These are phyloP conservation scores for Phytophthora fragariaefolia DNA, from an alignment of 352 stramenopile species.

Conservation along the genomic window DNA sequence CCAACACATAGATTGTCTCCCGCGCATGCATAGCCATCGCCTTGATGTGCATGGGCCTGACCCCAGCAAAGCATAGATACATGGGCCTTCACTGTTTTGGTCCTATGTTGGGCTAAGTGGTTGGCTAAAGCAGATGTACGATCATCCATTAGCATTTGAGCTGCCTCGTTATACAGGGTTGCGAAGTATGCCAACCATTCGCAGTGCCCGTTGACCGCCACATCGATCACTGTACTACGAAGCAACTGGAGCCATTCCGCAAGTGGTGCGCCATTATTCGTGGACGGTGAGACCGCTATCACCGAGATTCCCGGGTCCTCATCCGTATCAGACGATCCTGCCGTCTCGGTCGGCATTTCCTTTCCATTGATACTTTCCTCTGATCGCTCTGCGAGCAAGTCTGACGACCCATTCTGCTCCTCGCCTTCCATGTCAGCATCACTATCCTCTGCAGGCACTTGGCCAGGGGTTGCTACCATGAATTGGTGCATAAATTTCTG, in stretches of 20 bases:
- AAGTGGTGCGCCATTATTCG: background rate
- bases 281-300: background rate
- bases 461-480: too few relatives aligned
- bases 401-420: too few relatives aligned
- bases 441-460: too few relatives aligned
- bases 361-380: too few relatives aligned
- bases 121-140: background rate
- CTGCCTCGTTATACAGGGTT: background rate
- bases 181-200: background rate
- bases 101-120: background rate
- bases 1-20: background rate
- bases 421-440: too few relatives aligned
- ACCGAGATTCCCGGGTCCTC: too few relatives aligned
- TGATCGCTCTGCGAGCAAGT: too few relatives aligned
- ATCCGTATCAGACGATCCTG: too few relatives aligned
- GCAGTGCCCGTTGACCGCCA: background rate
- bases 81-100: background rate
- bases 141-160: background rate
- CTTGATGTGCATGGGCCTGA: background rate
- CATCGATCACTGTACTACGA: background rate
- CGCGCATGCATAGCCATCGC: conserved; percentile 6
- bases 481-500: too few relatives aligned
- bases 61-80: background rate
- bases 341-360: too few relatives aligned
- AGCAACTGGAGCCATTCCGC: background rate